These are phyloP conservation scores for Coemansia biformis DNA, from an alignment of 192 early-diverging fungal species.

Conservation along the genomic window DNA sequence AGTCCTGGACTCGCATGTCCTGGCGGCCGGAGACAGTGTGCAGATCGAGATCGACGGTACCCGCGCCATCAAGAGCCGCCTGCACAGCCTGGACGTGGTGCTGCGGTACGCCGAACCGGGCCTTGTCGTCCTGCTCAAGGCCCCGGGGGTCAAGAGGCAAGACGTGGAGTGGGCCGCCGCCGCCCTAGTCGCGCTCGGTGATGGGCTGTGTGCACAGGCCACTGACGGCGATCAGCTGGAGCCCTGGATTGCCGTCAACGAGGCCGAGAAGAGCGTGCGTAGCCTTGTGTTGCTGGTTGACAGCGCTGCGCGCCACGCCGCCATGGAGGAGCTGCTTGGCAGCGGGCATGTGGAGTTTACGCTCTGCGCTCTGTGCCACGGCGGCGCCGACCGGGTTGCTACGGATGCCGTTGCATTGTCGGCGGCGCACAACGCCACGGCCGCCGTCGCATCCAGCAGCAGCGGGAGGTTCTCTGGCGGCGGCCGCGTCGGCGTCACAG, in stretches of 20 bases:
- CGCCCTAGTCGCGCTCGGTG: slow-evolving; percentile 1
- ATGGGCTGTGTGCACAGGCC: not conserved
- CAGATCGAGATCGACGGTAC: slow-evolving; percentile 43
- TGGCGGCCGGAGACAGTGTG: slow-evolving; percentile 50
- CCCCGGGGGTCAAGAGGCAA: slow-evolving; percentile 44
- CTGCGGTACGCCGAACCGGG: slow-evolving; percentile 53
- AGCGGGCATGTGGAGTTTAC: slow-evolving; percentile 15
- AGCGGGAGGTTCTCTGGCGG: too few relatives aligned
- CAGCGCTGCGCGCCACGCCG: slow-evolving; percentile 5
- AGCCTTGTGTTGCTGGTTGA: slow-evolving; percentile 46
- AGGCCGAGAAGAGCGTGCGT: slow-evolving; percentile 55
- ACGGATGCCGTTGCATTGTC: slow-evolving; percentile 10
- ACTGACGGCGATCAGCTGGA: slow-evolving; percentile 1
- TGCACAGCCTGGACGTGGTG: slow-evolving; percentile 47
- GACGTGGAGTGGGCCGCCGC: slow-evolving; percentile 27
- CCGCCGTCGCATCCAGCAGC: too few relatives aligned
- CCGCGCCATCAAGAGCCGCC: slow-evolving; percentile 37
- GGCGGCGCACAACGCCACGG: too few relatives aligned
- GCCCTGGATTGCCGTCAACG: slow-evolving; percentile 48
- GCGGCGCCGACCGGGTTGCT: slow-evolving; percentile 26
- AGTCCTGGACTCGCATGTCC: slow-evolving; percentile 48
- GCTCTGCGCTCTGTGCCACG: slow-evolving; percentile 40
- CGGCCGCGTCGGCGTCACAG: slow-evolving; percentile 15
- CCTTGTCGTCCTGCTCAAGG: slow-evolving; percentile 54
- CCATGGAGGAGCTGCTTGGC: slow-evolving; percentile 1